Evolutionary conservation across 768 basidiomycete genomes (phyloP), one percentile per base, ranked within the genome.

Genomic region (Bullera alba): DNA sequence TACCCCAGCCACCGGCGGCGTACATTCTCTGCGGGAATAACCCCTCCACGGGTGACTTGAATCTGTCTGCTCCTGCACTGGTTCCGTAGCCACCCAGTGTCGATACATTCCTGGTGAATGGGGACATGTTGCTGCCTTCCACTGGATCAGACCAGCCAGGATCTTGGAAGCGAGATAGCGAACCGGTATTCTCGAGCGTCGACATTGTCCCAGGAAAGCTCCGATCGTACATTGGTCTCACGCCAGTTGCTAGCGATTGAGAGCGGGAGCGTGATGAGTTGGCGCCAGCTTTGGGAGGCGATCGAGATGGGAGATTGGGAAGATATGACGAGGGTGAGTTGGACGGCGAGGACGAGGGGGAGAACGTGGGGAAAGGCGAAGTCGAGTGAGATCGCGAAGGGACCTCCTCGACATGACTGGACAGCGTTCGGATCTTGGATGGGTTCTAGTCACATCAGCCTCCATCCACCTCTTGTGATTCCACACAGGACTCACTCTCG

Each of bases 351-450:
- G 65, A 68, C 19, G 60, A 58, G 17, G 69, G 68, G 15, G 66
- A 65, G 53, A 72, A 70, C 3, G 67, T 70, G 4, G 66, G 61
- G 35, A 55, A 64, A 5, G 68, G 64, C 2, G 65, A 67, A 19
- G 56, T 54, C 0, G 62, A 61, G 4, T 51, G 51, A 3, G 63
- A 61, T 26, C 66, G 53, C n/a, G 65, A 61, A n/a, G 62, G 58
- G 22, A 51, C 30, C 46, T 66, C 59, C 51, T 67, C 59, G 21
- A 58, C 48, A 43, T 65, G 61, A 8, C 56, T 58, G 0, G 66
- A 68, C 3, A 68, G 42, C 2, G 66, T 65, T 19, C 63, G 53
- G 4, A 53, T 39, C 3, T 60, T 47, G 6, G 55, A 27, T 17
- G 43, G 34, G 50, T 59, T 65, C 62, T 62, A 35, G 17, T 42